Percentiles rank a stretch among this genome's conserved stretches.
These are phyloP conservation scores for Fusarium sp. DNA, from an alignment of 2,329 filamentous ascomycete genomes.

Conservation along the genomic window DNA sequence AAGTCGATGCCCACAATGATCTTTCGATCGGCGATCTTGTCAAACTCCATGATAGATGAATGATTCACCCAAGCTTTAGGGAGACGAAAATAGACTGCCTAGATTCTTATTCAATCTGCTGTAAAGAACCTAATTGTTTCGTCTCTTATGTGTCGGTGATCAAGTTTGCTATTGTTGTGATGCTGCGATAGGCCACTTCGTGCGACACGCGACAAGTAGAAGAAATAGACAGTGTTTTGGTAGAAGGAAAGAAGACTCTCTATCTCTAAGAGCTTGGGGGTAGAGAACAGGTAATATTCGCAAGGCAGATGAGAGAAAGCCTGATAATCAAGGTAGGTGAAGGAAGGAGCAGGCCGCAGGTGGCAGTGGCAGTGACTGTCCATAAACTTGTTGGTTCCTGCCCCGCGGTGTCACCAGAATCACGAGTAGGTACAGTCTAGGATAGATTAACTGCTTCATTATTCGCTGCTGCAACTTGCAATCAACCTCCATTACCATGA, in stretches of 20 bases:
- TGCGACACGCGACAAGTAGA: neutral
- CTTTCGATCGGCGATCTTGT: conserved; percentile 52
- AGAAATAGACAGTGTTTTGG: neutral
- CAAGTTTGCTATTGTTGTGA: neutral
- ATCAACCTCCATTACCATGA: neutral
- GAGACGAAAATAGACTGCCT: neutral
- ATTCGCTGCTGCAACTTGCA: neutral
- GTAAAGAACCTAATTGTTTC: neutral
- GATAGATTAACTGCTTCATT: neutral
- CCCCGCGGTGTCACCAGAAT: neutral
- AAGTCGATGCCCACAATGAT: conserved; percentile 65
- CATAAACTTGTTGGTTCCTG: neutral
- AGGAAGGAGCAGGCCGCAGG: neutral
- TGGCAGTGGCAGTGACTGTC: neutral
- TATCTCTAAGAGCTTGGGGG: neutral
- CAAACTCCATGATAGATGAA: conserved; percentile 51
- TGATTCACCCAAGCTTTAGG: neutral
- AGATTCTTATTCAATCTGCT: neutral
- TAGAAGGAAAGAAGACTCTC: neutral
- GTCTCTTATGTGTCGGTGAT: neutral
- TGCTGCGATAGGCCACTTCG: neutral
- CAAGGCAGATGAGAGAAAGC: neutral
- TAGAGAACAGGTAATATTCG: neutral
- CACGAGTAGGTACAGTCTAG: neutral
- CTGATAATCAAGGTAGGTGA: neutral